Evolutionary conservation across 768 basidiomycete species (phyloP).

Genomic region (Lactifluus piperatus): DNA sequence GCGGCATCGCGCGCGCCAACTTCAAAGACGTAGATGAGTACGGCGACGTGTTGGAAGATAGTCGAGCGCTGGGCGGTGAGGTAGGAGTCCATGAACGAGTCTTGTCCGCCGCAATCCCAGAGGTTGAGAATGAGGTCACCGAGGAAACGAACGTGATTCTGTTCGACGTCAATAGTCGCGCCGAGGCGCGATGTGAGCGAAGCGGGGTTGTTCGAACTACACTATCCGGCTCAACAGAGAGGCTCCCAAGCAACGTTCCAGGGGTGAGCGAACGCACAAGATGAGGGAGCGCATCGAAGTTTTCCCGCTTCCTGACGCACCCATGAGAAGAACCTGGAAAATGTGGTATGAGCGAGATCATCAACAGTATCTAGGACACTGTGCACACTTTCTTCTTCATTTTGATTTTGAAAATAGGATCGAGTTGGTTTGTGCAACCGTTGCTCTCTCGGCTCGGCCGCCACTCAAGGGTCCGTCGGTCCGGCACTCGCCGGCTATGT

Average conservation of each 20-base stretch:
- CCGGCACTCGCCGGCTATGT: too few relatives aligned
- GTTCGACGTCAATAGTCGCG: constrained; percentile 96
- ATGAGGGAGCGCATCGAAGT: constrained; percentile 99
- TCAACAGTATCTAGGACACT: background rate
- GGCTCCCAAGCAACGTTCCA: constrained; percentile 1
- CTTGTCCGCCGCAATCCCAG: constrained; percentile 99
- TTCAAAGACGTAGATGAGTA: constrained; percentile 98
- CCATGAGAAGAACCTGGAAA: constrained; percentile 94
- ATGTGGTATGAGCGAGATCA: background rate
- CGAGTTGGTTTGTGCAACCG: background rate
- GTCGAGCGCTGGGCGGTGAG: constrained; percentile 86
- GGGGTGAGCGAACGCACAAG: constrained; percentile 54
- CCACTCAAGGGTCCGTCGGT: too few relatives aligned
- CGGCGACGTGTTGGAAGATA: constrained; percentile 93
- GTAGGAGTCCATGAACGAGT: constrained; percentile 96
- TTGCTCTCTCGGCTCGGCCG: background rate
- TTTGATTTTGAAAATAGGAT: background rate
- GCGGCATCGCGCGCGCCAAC: constrained; percentile 77
- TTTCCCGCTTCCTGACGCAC: constrained; percentile 88
- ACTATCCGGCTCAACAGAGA: constrained; percentile 14
- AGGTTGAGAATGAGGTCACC: constrained; percentile 93
- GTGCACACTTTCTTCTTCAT: constrained; percentile 31
- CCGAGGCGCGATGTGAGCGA: constrained; percentile 85
- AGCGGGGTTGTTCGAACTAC: constrained; percentile 91
- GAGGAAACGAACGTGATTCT: constrained; percentile 94